These are phyloP conservation scores for Trapa bicornis DNA, from an alignment of 345 rosid species.

Conservation along the genomic window DNA sequence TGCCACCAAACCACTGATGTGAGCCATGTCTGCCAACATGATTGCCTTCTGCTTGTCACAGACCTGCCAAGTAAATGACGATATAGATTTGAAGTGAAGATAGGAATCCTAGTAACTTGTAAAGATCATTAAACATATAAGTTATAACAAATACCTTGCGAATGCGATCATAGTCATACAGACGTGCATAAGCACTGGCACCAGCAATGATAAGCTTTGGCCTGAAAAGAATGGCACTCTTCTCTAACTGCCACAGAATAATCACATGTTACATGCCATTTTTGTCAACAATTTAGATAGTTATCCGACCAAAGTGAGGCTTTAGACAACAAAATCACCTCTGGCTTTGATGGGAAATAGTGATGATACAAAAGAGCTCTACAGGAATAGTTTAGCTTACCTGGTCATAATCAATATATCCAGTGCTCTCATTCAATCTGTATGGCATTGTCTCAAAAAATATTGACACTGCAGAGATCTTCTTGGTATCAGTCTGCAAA, in stretches of 20 bases:
- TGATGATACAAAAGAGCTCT: too few species aligned
- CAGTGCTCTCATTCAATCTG: constrained; percentile 87
- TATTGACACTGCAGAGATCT: constrained; percentile 95
- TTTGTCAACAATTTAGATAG: not conserved
- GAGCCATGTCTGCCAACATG: constrained; percentile 97
- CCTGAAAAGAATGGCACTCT: constrained; percentile 86
- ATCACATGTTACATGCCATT: not conserved
- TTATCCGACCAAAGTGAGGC: not conserved
- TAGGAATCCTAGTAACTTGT: not conserved
- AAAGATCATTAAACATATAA: not conserved
- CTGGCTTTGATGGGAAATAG: too few species aligned
- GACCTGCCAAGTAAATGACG: constrained; percentile 33
- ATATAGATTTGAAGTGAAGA: not conserved
- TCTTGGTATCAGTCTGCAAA: constrained; percentile 94
- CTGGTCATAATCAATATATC: constrained; percentile 95
- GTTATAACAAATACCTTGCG: constrained; percentile 43
- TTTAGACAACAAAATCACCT: too few species aligned
- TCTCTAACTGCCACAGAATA: constrained; percentile 60
- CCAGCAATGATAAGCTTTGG: constrained; percentile 96
- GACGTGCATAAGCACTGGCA: constrained; percentile 92
- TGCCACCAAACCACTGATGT: constrained; percentile 93
- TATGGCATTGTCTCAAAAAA: constrained; percentile 99
- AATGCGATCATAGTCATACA: constrained; percentile 83
- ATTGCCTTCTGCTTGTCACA: constrained; percentile 95
- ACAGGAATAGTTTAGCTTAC: constrained; percentile 15